Evolutionary conservation across 2,329 filamentous ascomycete species (phyloP), one percentile per base, ranked within the genome.

Genomic region (Botrytis fabae): DNA sequence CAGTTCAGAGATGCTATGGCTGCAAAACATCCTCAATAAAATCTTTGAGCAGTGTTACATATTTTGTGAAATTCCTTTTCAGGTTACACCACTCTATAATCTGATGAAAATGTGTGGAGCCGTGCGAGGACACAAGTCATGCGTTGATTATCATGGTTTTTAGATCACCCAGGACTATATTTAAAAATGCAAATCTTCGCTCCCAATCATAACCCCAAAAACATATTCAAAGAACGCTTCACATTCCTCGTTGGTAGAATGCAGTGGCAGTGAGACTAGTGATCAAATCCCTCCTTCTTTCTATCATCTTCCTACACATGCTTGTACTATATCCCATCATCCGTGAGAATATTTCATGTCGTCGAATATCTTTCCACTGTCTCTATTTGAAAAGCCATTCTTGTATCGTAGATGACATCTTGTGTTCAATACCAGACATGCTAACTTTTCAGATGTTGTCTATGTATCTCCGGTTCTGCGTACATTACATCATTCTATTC

Each of bases 251-350:
- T n/a, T 5, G 2, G 25, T 54, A n/a, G 7, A 14, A 14, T 6
- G n/a, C 2, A 16, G 6, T 25, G 2, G 25, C 25, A 16, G 25
- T 10, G 48, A 10, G n/a, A 6, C 25, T 7, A n/a, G 25, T 3
- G 16, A n/a, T 7, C 25, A 1, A 54, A n/a, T n/a, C 5, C n/a
- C 25, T 25, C 48, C 5, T n/a, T 54, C 9, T 51, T 54, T 14
- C n/a, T n/a, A 25, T 14, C 48, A 54, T 16, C 25, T n/a, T 54
- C 48, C 4, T 10, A 25, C 8, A n/a, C 6, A 0, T 14, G 2
- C 6, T n/a, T n/a, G 5, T 2, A 54, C 5, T 5, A 16, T 7
- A n/a, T n/a, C 48, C 1, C 14, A 51, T 7, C n/a, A 10, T 0
- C n/a, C 14, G 12, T 9, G 25, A n/a, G 25, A 5, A n/a, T 54